Conservation (phyloP, 495 filamentous ascomycete species). For the Cladorrhinum samala region DNA sequence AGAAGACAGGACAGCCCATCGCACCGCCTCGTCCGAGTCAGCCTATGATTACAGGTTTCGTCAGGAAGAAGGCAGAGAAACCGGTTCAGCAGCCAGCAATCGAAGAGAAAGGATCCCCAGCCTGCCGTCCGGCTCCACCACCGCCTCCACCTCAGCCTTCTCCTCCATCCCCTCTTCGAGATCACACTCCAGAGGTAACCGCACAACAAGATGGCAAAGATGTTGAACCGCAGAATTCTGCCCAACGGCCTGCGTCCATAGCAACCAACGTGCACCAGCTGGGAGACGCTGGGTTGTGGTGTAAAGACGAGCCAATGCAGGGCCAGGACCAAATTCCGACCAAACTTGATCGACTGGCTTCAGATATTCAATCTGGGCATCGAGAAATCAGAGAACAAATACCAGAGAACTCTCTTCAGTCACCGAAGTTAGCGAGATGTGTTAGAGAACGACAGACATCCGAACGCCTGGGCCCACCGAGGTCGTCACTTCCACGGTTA, state of each 20-base stretch:
- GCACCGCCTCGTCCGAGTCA: slow-evolving; percentile 39
- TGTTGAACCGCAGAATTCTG: no score
- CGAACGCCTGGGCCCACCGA: no score
- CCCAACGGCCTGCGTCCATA: no score
- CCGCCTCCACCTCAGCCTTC: neutral
- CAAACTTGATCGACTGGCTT: neutral
- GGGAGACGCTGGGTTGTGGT: no score
- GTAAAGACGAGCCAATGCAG: neutral
- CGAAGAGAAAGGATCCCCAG: neutral
- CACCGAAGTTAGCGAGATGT: neutral
- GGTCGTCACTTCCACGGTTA: no score
- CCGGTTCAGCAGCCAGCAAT: no score
- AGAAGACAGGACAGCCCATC: slow-evolving; percentile 35
- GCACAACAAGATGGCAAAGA: no score
- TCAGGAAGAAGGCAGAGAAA: slow-evolving; percentile 25
- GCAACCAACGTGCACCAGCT: no score
- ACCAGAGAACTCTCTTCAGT: neutral
- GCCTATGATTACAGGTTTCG: slow-evolving; percentile 37
- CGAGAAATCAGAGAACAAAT: neutral
- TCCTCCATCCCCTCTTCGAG: neutral
- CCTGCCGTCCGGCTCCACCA: neutral
- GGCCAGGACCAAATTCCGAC: neutral
- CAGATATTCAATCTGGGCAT: neutral
- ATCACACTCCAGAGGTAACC: neutral
- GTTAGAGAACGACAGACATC: neutral